A percentile compares a stretch with the other conserved stretches of the same genome.
These are phyloP conservation scores for Cyclotella baltica DNA, from an alignment of 108 stramenopile species.

Conservation along the genomic window DNA sequence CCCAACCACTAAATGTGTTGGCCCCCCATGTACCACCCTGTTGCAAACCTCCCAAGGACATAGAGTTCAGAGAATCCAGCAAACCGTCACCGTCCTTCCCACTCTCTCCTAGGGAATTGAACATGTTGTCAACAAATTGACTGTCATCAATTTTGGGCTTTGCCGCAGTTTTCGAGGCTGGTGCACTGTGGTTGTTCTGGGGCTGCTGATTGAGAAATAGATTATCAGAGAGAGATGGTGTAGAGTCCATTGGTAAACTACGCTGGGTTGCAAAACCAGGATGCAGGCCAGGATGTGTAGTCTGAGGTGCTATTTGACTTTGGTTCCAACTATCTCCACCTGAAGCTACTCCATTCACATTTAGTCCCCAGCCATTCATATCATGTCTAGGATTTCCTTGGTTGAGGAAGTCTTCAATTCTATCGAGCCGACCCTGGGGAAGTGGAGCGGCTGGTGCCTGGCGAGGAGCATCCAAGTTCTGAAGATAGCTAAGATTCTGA, in stretches of 20 bases:
- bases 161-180: constrained; percentile 13
- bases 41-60: constrained; percentile 39
- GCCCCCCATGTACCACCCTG: constrained; percentile 35
- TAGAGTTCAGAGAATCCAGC: constrained; percentile 45
- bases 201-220: constrained; percentile 19
- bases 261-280: constrained; percentile 31
- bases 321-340: constrained; percentile 40
- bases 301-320: constrained; percentile 19
- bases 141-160: constrained; percentile 44
- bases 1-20: constrained; percentile 31
- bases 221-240: constrained; percentile 23
- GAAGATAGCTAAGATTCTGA: constrained; percentile 25
- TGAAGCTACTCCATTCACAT: constrained; percentile 15
- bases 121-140: constrained; percentile 56
- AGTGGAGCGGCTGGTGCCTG: neutral
- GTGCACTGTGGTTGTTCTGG: neutral
- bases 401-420: constrained; percentile 23
- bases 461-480: constrained; percentile 28
- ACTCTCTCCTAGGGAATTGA: constrained; percentile 35
- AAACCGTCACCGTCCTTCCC: constrained; percentile 41
- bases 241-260: neutral
- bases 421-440: constrained; percentile 7
- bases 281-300: neutral
- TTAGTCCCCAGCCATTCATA: constrained; percentile 39
- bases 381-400: constrained; percentile 16